Percentiles rank a stretch among this genome's conserved stretches.
phyloP scores from a whole-genome alignment of 805 yeast genomes.

The Peterozyma toletana region DNA sequence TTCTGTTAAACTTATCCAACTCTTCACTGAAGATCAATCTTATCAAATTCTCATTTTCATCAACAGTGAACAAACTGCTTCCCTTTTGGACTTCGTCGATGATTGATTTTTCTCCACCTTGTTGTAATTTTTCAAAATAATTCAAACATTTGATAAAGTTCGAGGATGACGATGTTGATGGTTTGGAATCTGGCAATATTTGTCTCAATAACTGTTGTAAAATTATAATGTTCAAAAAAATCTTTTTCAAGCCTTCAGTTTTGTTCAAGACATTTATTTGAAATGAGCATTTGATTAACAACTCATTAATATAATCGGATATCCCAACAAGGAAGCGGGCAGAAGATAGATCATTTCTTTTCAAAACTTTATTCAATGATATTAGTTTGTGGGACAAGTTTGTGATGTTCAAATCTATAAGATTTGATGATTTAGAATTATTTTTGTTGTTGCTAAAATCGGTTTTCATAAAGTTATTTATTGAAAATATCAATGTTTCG shows the following conservation, averaged over 20 bases:
- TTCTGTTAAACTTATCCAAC: conserved; percentile 7
- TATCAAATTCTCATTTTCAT: conserved; percentile 43
- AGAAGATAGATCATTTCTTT: background rate
- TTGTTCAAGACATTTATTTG: conserved; percentile 43
- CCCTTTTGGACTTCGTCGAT: conserved; percentile 29
- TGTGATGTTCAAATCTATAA: background rate
- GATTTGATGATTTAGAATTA: background rate
- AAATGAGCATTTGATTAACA: conserved; percentile 45
- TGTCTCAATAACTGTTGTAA: conserved; percentile 59
- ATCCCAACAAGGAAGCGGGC: conserved; percentile 36
- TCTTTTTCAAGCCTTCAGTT: conserved; percentile 46
- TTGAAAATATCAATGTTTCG: background rate
- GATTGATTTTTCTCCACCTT: conserved; percentile 38
- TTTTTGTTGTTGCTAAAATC: background rate
- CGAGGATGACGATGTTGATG: conserved; percentile 34
- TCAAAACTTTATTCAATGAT: background rate
- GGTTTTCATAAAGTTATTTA: background rate
- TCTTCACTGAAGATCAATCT: conserved; percentile 42
- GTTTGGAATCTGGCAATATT: conserved; percentile 35
- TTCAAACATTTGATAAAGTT: conserved; percentile 44
- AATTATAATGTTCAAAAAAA: conserved; percentile 55
- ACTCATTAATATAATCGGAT: conserved; percentile 40
- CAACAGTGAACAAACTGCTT: conserved; percentile 27
- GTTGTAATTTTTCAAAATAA: conserved; percentile 47
- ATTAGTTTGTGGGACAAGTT: background rate